phyloP scores from a whole-genome alignment of 192 early-diverging fungal genomes.

The Coemansia sp. region DNA sequence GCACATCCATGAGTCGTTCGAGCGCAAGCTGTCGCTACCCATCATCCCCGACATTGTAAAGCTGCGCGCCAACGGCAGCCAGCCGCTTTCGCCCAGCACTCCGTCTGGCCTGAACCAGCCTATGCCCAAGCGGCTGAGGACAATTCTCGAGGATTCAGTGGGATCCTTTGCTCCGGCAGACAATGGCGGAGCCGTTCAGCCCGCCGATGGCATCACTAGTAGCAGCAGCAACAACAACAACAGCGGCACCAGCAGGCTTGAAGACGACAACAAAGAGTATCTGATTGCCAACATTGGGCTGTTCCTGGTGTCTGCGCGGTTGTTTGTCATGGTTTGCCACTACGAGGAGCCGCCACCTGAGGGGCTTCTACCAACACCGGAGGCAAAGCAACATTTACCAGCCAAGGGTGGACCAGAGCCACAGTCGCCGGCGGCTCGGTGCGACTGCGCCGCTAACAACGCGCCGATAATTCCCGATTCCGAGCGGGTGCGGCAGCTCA shows the following conservation, averaged over 20 bases:
- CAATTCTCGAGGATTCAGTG: slow-evolving; percentile 49
- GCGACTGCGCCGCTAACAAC: slow-evolving; percentile 37
- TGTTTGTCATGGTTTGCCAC: slow-evolving; percentile 48
- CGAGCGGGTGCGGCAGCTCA: slow-evolving; percentile 25
- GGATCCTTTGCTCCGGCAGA: slow-evolving; percentile 9
- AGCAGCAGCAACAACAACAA: slow-evolving; percentile 5
- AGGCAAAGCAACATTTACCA: slow-evolving; percentile 1
- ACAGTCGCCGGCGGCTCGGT: slow-evolving; percentile 13
- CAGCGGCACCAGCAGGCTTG: neutral
- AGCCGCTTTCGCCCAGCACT: slow-evolving; percentile 2
- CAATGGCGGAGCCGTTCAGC: neutral
- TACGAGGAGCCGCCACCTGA: slow-evolving; percentile 27
- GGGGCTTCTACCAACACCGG: slow-evolving; percentile 2
- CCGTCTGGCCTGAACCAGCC: slow-evolving; percentile 22
- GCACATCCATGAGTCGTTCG: slow-evolving; percentile 37
- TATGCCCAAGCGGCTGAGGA: slow-evolving; percentile 45
- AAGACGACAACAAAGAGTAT: slow-evolving; percentile 20
- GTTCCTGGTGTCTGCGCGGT: slow-evolving; percentile 42
- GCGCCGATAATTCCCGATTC: slow-evolving; percentile 21
- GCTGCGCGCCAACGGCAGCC: slow-evolving; percentile 18
- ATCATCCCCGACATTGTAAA: slow-evolving; percentile 44
- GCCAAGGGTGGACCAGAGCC: slow-evolving; percentile 2
- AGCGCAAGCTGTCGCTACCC: slow-evolving; percentile 51
- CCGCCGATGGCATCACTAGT: neutral
- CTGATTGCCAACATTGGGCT: slow-evolving; percentile 50